These are phyloP conservation scores for Botrytis tulipae DNA, from an alignment of 2,329 filamentous ascomycete species.

Conservation along the genomic window DNA sequence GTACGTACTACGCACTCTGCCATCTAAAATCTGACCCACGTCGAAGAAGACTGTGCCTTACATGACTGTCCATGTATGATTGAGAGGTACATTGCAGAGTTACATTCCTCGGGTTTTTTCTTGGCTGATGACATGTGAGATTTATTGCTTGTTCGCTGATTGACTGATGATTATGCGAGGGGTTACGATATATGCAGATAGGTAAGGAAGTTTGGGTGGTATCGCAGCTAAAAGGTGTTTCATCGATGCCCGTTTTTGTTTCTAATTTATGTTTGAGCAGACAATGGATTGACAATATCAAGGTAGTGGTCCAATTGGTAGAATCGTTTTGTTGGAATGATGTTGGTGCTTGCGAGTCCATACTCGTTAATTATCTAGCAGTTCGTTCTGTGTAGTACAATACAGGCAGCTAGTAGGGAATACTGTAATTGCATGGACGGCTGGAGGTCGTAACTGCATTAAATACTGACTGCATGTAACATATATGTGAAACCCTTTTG, in stretches of 20 bases:
- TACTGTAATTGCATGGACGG: neutral
- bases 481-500: neutral
- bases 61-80: neutral
- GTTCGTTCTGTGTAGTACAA: neutral
- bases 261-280: neutral
- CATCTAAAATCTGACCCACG: conserved; percentile 14
- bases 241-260: neutral
- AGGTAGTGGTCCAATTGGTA: neutral
- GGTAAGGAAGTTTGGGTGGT: conserved; percentile 7
- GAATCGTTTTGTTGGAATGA: neutral
- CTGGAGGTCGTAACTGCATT: neutral
- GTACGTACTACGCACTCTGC: neutral
- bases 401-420: neutral
- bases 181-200: conserved; percentile 12
- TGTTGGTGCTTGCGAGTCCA: neutral
- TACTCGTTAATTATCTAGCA: neutral
- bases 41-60: neutral
- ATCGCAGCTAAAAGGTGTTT: conserved; percentile 13
- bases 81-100: conserved; percentile 17
- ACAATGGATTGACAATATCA: neutral
- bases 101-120: neutral
- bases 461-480: neutral
- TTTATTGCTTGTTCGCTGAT: neutral
- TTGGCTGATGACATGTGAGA: neutral
- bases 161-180: conserved; percentile 15